Percentiles rank a stretch among this genome's conserved stretches.
phyloP scores from a whole-genome alignment of 2,329 filamentous ascomycete genomes.

The Diaporthe eres region DNA sequence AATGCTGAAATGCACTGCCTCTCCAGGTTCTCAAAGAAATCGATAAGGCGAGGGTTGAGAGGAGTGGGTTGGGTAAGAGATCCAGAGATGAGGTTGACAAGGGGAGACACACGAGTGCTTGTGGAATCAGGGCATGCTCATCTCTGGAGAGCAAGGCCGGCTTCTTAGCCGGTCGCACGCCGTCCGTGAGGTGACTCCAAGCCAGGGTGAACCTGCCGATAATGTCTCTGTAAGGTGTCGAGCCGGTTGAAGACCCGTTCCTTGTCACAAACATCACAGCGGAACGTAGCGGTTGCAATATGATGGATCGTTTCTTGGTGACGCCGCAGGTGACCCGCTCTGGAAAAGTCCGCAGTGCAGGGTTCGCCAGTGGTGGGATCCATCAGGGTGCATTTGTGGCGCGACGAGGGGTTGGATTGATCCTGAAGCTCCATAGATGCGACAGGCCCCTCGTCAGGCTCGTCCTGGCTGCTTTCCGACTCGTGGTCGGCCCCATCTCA shows the following conservation, averaged over 20 bases:
- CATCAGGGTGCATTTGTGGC: conserved; percentile 41
- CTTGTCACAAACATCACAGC: conserved; percentile 41
- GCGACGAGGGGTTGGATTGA: conserved; percentile 35
- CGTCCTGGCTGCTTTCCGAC: conserved; percentile 40
- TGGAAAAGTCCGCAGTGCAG: conserved; percentile 41
- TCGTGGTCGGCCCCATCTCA: conserved; percentile 43
- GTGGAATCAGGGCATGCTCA: conserved; percentile 34
- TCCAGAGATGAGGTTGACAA: conserved; percentile 37
- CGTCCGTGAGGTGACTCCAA: conserved; percentile 54
- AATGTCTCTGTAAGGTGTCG: conserved; percentile 41
- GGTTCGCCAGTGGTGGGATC: conserved; percentile 41
- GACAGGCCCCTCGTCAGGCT: conserved; percentile 34
- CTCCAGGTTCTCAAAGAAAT: conserved; percentile 30
- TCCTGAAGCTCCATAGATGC: conserved; percentile 36
- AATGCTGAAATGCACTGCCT: conserved; percentile 40
- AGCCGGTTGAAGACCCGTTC: conserved; percentile 41
- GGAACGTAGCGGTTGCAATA: conserved; percentile 40
- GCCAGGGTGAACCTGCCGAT: conserved; percentile 54
- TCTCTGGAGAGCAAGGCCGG: conserved; percentile 15
- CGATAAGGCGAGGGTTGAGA: conserved; percentile 11
- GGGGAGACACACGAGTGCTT: conserved; percentile 35
- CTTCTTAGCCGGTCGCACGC: conserved; percentile 38
- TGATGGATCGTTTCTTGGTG: conserved; percentile 42
- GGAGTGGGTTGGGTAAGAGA: conserved; percentile 8
- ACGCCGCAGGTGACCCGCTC: conserved; percentile 41